Evolutionary conservation across 257 asterid species (phyloP).

Genomic region (Verbascum thapsus): DNA sequence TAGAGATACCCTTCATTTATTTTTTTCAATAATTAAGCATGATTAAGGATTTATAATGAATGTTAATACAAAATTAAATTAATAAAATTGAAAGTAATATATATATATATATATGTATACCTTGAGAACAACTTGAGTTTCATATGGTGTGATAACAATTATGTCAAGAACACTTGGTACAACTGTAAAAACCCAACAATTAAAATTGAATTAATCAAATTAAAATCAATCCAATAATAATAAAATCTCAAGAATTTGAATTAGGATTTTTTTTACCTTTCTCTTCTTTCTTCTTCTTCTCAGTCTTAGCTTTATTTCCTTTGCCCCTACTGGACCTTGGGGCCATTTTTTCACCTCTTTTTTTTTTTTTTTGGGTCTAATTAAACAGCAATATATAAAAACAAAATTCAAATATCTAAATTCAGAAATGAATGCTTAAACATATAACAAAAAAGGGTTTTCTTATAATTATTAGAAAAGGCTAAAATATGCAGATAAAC

Average conservation of each 20-base stretch:
- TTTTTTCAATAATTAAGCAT: neutral
- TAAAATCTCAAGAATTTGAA: neutral
- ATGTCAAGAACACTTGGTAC: conserved; percentile 84
- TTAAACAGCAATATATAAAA: neutral
- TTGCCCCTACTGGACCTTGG: conserved; percentile 91
- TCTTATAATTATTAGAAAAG: neutral
- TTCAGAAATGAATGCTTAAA: neutral
- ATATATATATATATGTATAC: too few species aligned
- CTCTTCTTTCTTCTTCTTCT: conserved; percentile 96
- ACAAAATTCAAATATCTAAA: neutral
- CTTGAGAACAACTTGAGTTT: conserved; percentile 82
- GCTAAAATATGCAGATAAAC: neutral
- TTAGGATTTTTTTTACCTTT: conserved; percentile 47
- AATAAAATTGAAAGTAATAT: neutral
- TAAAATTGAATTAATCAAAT: neutral
- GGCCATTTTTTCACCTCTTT: conserved; percentile 55
- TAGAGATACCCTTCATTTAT: conserved; percentile 78
- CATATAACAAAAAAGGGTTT: too few species aligned
- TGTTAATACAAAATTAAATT: neutral
- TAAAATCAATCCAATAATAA: neutral
- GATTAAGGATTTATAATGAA: neutral
- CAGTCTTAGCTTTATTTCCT: conserved; percentile 70
- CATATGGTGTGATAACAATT: conserved; percentile 78
- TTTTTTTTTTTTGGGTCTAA: neutral
- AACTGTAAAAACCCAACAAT: conserved; percentile 43